Evolutionary conservation across 345 rosid species (phyloP).

Genomic region (Erucastrum elatum): DNA sequence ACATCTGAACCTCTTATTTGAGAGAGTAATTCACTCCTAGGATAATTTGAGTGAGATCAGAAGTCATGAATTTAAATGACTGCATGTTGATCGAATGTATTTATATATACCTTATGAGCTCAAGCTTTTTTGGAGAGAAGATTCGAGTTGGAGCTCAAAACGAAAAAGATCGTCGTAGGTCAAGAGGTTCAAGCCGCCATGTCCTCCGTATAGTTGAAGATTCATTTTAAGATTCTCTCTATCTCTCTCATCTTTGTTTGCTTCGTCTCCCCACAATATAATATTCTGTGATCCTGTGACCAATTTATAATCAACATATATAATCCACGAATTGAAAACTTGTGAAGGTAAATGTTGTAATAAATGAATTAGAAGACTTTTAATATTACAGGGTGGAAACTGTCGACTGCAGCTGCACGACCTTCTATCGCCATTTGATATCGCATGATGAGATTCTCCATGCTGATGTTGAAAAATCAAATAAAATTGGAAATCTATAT

Average conservation of each 20-base stretch:
- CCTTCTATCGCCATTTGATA: conserved; percentile 27
- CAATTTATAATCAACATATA: neutral
- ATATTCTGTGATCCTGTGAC: conserved; percentile 8
- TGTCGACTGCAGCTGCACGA: conserved; percentile 20
- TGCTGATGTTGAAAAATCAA: conserved; percentile 16
- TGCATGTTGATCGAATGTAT: neutral
- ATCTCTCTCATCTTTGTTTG: conserved; percentile 26
- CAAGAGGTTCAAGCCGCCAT: conserved; percentile 7
- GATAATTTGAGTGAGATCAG: no score
- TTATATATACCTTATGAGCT: conserved; percentile 23
- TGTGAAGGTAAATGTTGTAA: neutral
- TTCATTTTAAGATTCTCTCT: conserved; percentile 21
- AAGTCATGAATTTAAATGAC: neutral
- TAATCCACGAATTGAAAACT: neutral
- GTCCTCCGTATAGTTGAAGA: conserved; percentile 11
- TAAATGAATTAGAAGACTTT: neutral
- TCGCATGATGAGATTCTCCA: conserved; percentile 34
- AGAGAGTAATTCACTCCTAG: no score
- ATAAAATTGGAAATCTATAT: neutral
- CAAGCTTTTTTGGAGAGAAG: conserved; percentile 21
- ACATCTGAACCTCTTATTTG: no score
- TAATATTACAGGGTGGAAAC: conserved; percentile 21
- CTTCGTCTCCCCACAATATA: neutral
- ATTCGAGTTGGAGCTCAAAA: conserved; percentile 22
- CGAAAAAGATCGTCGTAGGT: conserved; percentile 33